Percentiles rank a stretch among this genome's conserved stretches.
Evolutionary conservation across 2,329 filamentous ascomycete genomes (phyloP).

Genomic region (Parastagonospora nodorum): DNA sequence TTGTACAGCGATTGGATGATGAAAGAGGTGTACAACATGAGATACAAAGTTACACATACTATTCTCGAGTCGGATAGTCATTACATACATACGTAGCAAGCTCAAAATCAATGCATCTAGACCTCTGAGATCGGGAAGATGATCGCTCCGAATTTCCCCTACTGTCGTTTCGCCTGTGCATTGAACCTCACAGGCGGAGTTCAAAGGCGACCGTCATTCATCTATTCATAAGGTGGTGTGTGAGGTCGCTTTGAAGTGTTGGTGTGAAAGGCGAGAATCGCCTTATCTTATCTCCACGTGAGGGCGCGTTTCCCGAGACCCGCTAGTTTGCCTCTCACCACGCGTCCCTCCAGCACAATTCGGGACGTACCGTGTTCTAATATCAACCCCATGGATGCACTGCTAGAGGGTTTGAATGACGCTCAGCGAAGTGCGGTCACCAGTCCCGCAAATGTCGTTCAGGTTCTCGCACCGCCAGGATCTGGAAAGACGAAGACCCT

Average conservation of each 20-base stretch:
- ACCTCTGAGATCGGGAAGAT: too few relatives aligned
- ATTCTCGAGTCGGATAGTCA: too few relatives aligned
- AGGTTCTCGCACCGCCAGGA: slow-evolving; percentile 67
- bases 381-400: slow-evolving; percentile 52
- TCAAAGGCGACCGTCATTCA: not conserved
- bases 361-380: slow-evolving; percentile 12
- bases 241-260: not conserved
- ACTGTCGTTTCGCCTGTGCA: too few relatives aligned
- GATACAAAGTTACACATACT: too few relatives aligned
- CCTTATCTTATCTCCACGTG: not conserved
- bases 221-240: not conserved
- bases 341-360: not conserved
- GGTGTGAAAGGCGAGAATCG: not conserved
- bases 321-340: not conserved
- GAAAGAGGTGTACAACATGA: too few relatives aligned
- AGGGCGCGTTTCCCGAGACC: not conserved
- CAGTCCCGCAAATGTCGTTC: slow-evolving; percentile 63
- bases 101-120: too few relatives aligned
- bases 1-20: too few relatives aligned
- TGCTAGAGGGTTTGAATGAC: slow-evolving; percentile 67
- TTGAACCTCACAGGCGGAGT: too few relatives aligned
- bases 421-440: slow-evolving; percentile 69
- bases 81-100: too few relatives aligned
- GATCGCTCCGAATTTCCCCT: too few relatives aligned
- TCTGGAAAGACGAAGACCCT: slow-evolving; percentile 95